These are phyloP conservation scores for Smithsoniella earleae DNA, from an alignment of 163 green algal genomes.

Conservation along the genomic window DNA sequence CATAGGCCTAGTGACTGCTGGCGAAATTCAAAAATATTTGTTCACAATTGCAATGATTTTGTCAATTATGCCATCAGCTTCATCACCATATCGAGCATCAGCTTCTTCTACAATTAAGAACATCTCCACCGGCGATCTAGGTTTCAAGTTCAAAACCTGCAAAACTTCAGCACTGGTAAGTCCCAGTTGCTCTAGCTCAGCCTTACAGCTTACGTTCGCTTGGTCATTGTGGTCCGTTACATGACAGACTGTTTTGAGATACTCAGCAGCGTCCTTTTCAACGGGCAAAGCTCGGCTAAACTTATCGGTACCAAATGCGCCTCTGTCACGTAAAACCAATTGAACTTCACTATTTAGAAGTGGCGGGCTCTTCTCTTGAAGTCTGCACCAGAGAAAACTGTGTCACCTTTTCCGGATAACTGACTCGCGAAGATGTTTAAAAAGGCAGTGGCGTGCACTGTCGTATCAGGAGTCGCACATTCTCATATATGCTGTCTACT, in stretches of 20 bases:
- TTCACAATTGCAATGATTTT: background rate
- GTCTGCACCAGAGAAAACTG: too few species aligned
- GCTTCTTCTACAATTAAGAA: conserved; percentile 16
- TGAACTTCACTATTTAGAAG: conserved; percentile 23
- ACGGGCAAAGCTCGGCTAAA: conserved; percentile 27
- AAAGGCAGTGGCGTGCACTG: too few species aligned
- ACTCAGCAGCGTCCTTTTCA: conserved; percentile 11
- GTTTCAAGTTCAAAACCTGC: conserved; percentile 1
- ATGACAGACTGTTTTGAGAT: background rate
- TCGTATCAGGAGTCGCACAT: too few species aligned
- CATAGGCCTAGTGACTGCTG: too few species aligned
- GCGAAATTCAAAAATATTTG: too few species aligned
- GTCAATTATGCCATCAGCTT: background rate
- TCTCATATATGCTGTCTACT: too few species aligned
- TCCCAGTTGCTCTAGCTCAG: background rate
- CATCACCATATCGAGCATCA: background rate
- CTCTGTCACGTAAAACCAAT: background rate
- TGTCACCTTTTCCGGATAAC: too few species aligned
- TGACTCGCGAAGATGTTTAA: too few species aligned
- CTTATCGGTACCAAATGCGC: background rate
- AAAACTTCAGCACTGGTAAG: background rate
- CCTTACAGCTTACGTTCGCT: conserved; percentile 12
- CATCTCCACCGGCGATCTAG: conserved; percentile 1
- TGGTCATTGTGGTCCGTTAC: background rate
- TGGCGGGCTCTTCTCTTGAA: background rate